Percentiles rank a stretch among this genome's conserved stretches.
Conservation (phyloP, 768 basidiomycete species). For the Panus rudis region DNA sequence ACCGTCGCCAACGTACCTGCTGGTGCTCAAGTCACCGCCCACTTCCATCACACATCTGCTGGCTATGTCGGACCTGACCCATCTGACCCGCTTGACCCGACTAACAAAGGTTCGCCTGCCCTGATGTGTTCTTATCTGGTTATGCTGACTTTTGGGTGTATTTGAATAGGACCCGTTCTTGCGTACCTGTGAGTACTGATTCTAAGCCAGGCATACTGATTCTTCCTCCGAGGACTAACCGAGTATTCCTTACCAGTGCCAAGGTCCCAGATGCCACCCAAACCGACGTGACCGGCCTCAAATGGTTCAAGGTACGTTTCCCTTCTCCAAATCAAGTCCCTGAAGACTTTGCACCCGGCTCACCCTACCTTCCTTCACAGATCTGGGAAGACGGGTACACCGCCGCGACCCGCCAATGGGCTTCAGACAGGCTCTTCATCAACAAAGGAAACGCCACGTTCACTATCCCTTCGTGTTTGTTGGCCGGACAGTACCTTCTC, state of each 20-base stretch:
- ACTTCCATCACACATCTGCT: conserved; percentile 18
- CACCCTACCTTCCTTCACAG: conserved; percentile 7
- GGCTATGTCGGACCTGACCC: conserved; percentile 12
- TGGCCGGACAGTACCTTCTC: conserved; percentile 10
- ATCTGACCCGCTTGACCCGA: conserved; percentile 19
- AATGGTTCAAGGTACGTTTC: conserved; percentile 20
- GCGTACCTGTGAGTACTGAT: conserved; percentile 2
- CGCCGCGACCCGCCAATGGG: conserved; percentile 13
- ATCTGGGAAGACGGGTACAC: conserved; percentile 18
- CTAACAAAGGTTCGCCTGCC: conserved; percentile 15
- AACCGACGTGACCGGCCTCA: conserved; percentile 18
- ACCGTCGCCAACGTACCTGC: conserved; percentile 21
- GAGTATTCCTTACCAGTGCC: no score
- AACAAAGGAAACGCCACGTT: conserved; percentile 19
- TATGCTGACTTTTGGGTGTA: not conserved
- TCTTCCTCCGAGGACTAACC: not conserved
- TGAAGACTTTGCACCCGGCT: not conserved
- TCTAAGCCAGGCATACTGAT: conserved; percentile 1
- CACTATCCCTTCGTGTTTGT: conserved; percentile 22
- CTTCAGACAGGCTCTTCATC: conserved; percentile 15
- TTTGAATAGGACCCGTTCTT: not conserved
- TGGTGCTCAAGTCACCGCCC: conserved; percentile 16
- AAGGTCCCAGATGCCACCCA: conserved; percentile 17
- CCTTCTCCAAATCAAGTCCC: not conserved
- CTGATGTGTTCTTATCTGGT: conserved; percentile 1